These are phyloP conservation scores for Aspergillus eucalypticola DNA, from an alignment of 2,329 filamentous ascomycete genomes.

Conservation along the genomic window DNA sequence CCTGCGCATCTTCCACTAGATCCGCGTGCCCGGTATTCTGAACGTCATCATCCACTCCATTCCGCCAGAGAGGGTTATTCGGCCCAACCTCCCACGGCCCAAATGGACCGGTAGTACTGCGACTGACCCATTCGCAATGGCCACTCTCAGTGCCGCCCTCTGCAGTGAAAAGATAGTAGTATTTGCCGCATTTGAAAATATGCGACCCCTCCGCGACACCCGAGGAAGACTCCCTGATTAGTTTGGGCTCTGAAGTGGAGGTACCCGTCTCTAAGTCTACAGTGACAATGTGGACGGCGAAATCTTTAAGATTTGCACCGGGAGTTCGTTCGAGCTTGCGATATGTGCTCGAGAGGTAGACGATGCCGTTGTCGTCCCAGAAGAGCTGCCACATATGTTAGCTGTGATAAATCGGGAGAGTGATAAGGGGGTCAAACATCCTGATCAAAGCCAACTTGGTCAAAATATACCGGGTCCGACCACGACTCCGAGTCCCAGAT, in stretches of 20 bases:
- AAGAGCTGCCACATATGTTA: constrained; percentile 42
- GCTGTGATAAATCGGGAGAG: not conserved
- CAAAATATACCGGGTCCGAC: constrained; percentile 58
- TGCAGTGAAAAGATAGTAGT: constrained; percentile 56
- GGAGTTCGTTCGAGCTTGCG: constrained; percentile 41
- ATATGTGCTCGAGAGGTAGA: constrained; percentile 50
- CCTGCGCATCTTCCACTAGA: constrained; percentile 48
- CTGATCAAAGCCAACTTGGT: constrained; percentile 57
- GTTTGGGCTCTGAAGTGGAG: constrained; percentile 32
- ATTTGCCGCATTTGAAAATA: constrained; percentile 54
- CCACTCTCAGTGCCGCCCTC: constrained; percentile 61
- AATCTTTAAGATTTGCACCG: constrained; percentile 50
- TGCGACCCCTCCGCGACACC: constrained; percentile 56
- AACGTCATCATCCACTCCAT: constrained; percentile 51
- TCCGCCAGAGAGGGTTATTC: constrained; percentile 58
- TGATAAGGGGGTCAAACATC: constrained; percentile 40
- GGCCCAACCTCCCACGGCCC: constrained; percentile 65
- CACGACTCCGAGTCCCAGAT: constrained; percentile 55
- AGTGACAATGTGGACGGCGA: constrained; percentile 45
- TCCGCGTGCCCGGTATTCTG: constrained; percentile 55
- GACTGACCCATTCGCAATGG: constrained; percentile 61
- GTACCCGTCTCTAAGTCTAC: constrained; percentile 35
- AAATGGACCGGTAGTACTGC: constrained; percentile 55
- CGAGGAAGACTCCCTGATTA: constrained; percentile 49
- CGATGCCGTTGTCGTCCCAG: constrained; percentile 53